Base-by-base conservation (phyloP, 2,329 filamentous ascomycete genomes). In the Trichoderma simmonsii region DNA sequence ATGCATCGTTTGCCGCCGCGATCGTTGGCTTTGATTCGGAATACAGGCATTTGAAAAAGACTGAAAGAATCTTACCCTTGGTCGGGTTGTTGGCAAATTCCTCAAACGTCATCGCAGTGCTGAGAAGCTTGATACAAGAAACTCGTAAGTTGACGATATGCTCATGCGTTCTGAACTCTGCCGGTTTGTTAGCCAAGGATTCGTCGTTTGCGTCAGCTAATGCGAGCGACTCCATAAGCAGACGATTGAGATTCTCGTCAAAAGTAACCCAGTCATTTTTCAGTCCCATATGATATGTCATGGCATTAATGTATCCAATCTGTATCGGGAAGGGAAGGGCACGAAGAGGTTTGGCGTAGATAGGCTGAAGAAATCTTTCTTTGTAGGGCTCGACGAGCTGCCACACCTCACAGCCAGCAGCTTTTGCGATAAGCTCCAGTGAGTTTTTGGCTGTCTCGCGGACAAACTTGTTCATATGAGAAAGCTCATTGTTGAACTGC, bases 1-100 rank as follows among this genome's bases (percentile, higher is more conserved):
- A 82, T 4, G 95, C 95, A 74, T 93, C 91, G 78, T 98, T 97
- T 7, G 97, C 96, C 5, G 96, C 95, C 72, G 96, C 93, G 68
- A 98, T 97, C 3, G 97, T 97, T 54, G 95, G 93, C 61, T 92
- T 91, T 4, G 95, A 97, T 78, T 97, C 94, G 0, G 94, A 95
- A 81, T 99, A 99, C 1, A 99, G 86, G 48, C 93, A 97, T 79
- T 98, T 98, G 87, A 99, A 99, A 83, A 99, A 99, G 1, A 98
- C 94, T 0, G 93, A 91, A 21, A 99, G 95, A 62, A 98, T 97
- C 78, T 89, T 90, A 1, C 84, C 87, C 66, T 91, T 85, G 0
- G 89, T 91, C 18, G 65, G 71, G 0, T 88, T 90, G 69, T 93
- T 94, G 73, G 91, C 91, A 79, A 98, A 98, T 39, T 98, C 95